Base-by-base conservation (phyloP, 352 stramenopile species). In the Globisporangium viniferum region DNA sequence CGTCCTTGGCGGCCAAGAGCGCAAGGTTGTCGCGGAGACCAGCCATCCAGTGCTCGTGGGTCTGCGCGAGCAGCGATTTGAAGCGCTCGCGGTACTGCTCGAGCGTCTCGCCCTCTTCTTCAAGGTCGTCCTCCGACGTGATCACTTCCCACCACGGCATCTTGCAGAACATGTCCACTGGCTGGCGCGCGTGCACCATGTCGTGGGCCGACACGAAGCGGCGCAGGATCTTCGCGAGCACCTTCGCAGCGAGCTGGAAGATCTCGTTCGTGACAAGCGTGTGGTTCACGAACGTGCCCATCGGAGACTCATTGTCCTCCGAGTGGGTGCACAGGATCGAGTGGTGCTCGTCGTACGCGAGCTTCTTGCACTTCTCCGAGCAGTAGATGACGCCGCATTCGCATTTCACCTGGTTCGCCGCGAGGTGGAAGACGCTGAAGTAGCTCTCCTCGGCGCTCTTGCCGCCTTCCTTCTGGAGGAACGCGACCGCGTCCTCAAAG, bases 191-290 rank as follows among this genome's bases (percentile, higher is more conserved):
- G 35, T 78, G 59, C 6, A 68, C 71, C 60, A 93, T 69, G 61
- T 91, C 80, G 56, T 86, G 81, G 41, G 74, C 84, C 56, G 71
- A 60, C 20, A 94, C 71, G 39, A 82, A 94, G 22, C 79, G 73
- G 66, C 82, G 62, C 44, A 96, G n/a, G 15, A 94, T 76, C 39
- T 81, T 83, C 39, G 86, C 81, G 36, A 98, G 72, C 22, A 98
- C 89, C 66, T 97, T 94, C 58, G 81, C 90, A 12, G 92, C 91
- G 12, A 98, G 76, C 61, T 98, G 80, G 74, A 98, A 97, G 66
- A 98, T 98, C 74, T 98, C 93, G 73, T 98, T 98, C 9, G 91
- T 98, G 62, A 90, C 79, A 41, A 88, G 70, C 36, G 84, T 89
- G 73, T 95, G 80, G 71, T 89, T 82, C 31, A 97, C 76, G 53